Evolutionary conservation across 2,329 filamentous ascomycete species (phyloP).

Genomic region (Calonectria multiphialidica): DNA sequence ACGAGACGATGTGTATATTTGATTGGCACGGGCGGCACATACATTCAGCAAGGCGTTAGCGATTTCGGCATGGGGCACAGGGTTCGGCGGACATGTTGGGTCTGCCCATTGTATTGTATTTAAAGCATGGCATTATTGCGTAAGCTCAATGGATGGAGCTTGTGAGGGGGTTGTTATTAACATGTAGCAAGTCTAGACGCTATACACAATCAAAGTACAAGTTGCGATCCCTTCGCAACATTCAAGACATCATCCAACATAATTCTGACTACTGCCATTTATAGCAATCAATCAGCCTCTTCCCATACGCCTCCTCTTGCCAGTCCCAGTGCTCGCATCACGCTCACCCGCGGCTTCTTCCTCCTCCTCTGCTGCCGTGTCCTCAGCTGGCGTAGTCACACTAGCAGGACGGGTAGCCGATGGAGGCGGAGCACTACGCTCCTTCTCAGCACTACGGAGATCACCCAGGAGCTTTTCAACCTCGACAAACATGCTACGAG

Average conservation of each 20-base stretch:
- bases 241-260: slow-evolving; percentile 30
- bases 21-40: neutral
- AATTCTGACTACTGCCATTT: neutral
- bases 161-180: slow-evolving; percentile 37
- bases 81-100: neutral
- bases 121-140: slow-evolving; percentile 15
- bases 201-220: slow-evolving; percentile 40
- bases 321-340: slow-evolving; percentile 46
- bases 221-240: slow-evolving; percentile 30
- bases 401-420: slow-evolving; percentile 51
- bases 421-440: slow-evolving; percentile 53
- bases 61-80: neutral
- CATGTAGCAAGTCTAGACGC: slow-evolving; percentile 42
- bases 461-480: slow-evolving; percentile 83
- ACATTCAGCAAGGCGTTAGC: slow-evolving; percentile 20
- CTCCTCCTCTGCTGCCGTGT: slow-evolving; percentile 60
- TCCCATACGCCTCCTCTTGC: slow-evolving; percentile 52
- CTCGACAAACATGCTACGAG: slow-evolving; percentile 89
- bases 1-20: neutral
- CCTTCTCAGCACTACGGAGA: slow-evolving; percentile 79
- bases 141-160: slow-evolving; percentile 8
- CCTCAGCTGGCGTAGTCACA: slow-evolving; percentile 57
- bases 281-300: slow-evolving; percentile 44
- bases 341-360: slow-evolving; percentile 61
- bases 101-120: neutral